A percentile compares a stretch with the other conserved stretches of the same genome.
phyloP scores from a whole-genome alignment of 2,329 filamentous ascomycete species.

The Alternaria arbusti region DNA sequence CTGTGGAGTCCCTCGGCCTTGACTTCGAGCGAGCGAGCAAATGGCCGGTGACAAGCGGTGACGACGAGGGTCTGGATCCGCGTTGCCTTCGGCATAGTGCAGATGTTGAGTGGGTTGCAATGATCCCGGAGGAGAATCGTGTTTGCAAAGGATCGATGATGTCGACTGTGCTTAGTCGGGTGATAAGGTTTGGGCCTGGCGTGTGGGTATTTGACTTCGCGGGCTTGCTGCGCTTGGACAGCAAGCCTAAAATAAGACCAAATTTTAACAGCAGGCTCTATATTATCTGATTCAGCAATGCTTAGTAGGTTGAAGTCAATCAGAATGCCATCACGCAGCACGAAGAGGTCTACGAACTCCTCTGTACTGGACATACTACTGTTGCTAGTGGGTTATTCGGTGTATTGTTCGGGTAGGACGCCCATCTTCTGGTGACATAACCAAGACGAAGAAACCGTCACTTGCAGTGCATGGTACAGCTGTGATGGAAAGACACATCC shows the following conservation, averaged over 20 bases:
- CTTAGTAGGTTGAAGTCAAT: neutral
- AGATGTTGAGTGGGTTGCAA: neutral
- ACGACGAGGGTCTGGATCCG: slow-evolving; percentile 4
- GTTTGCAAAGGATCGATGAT: neutral
- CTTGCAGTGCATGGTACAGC: neutral
- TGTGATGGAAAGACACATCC: neutral
- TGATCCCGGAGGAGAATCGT: slow-evolving; percentile 3
- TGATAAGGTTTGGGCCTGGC: neutral
- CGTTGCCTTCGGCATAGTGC: slow-evolving; percentile 1
- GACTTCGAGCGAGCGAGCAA: neutral
- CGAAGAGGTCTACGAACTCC: neutral
- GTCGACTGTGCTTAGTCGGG: neutral
- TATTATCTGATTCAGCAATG: neutral
- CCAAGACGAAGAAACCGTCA: neutral
- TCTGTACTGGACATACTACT: neutral
- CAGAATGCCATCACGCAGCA: neutral
- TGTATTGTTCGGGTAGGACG: neutral
- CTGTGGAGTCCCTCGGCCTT: neutral
- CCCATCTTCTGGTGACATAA: neutral
- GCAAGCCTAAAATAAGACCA: neutral
- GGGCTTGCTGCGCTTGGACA: neutral
- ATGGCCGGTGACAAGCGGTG: neutral
- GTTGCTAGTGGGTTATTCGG: neutral
- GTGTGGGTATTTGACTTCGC: neutral
- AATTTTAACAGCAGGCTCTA: neutral